phyloP scores from a whole-genome alignment of 148 eudicot genomes.

The Amaranthus hypochondriacus region DNA sequence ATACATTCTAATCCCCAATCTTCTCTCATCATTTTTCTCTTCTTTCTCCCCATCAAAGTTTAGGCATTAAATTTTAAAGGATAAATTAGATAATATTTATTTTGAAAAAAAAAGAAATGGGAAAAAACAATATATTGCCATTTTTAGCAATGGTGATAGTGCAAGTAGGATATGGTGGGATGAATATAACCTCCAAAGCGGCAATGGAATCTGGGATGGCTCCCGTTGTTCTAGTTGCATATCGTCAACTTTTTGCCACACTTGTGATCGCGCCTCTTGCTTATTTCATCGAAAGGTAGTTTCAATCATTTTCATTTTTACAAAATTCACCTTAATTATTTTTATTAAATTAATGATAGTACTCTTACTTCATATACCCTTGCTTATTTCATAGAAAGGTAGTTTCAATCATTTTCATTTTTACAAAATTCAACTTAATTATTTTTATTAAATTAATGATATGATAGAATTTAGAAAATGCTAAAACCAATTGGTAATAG shows the following conservation, averaged over 20 bases:
- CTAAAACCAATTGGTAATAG: too few species aligned
- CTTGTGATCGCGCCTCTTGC: constrained; percentile 59
- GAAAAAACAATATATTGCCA: constrained; percentile 38
- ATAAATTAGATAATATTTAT: too few species aligned
- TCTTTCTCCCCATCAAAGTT: too few species aligned
- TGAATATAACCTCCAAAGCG: constrained; percentile 77
- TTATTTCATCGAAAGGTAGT: constrained; percentile 70
- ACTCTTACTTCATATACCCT: constrained; percentile 21
- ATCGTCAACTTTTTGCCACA: constrained; percentile 70
- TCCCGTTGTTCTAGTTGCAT: constrained; percentile 73
- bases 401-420: neutral
- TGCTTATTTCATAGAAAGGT: constrained; percentile 83
- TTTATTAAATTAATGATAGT: too few species aligned
- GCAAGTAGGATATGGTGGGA: constrained; percentile 75
- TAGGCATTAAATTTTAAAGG: too few species aligned
- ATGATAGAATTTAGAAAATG: too few species aligned
- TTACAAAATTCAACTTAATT: too few species aligned
- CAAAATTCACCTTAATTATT: too few species aligned
- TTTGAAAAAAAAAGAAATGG: neutral
- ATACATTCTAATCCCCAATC: too few species aligned
- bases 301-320: too few species aligned
- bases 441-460: too few species aligned
- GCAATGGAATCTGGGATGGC: constrained; percentile 90
- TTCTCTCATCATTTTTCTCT: too few species aligned
- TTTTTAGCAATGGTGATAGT: constrained; percentile 63